Percentiles rank a stretch among this genome's conserved stretches.
These are phyloP conservation scores for Tylopilus intermedius DNA, from an alignment of 768 basidiomycete species.

Conservation along the genomic window DNA sequence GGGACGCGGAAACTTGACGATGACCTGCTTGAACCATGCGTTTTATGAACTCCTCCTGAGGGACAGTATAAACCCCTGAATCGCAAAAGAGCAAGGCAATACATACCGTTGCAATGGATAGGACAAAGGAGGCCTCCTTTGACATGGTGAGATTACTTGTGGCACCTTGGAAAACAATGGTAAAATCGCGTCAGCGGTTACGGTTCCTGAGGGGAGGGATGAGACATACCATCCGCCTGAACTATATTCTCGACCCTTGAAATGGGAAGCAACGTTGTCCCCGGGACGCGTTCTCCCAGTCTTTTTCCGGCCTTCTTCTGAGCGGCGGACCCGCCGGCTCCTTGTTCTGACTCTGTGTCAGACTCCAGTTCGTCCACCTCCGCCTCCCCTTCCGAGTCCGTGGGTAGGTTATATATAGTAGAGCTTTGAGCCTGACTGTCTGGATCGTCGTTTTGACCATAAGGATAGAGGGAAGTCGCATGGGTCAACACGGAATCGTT, in stretches of 20 bases:
- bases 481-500: conserved; percentile 28
- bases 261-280: conserved; percentile 63
- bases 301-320: conserved; percentile 29
- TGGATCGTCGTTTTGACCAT: conserved; percentile 24
- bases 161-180: conserved; percentile 38
- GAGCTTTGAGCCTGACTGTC: conserved; percentile 22
- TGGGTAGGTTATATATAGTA: conserved; percentile 30
- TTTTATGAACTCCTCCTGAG: conserved; percentile 83
- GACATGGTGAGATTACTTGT: conserved; percentile 63
- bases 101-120: conserved; percentile 72
- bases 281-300: conserved; percentile 47
- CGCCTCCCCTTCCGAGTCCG: conserved; percentile 31
- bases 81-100: conserved; percentile 1
- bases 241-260: conserved; percentile 70
- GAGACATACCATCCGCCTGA: conserved; percentile 64
- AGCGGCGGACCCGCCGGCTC: conserved; percentile 19
- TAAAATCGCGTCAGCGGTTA: conserved; percentile 14
- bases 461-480: conserved; percentile 30
- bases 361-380: conserved; percentile 34
- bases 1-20: conserved; percentile 54
- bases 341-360: conserved; percentile 30
- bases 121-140: conserved; percentile 67
- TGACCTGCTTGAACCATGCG: conserved; percentile 67
- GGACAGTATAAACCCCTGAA: conserved; percentile 12
- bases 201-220: conserved; percentile 6